These are phyloP conservation scores for Pseudocohnilembus persalinus DNA, from an alignment of 169 alveolate genomes.

Conservation along the genomic window DNA sequence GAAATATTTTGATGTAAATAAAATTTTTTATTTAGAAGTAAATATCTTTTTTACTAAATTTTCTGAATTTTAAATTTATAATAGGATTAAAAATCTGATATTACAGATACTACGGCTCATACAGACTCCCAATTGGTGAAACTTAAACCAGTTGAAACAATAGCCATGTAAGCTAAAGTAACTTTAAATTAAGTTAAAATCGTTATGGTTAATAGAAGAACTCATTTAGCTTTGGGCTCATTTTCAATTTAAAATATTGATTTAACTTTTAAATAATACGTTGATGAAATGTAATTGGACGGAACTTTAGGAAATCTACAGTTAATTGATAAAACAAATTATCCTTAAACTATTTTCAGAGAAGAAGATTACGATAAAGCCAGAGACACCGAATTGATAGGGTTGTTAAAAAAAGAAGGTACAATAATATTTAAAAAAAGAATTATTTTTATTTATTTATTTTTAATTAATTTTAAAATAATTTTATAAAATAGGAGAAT, in stretches of 20 bases:
- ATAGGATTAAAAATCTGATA: not conserved
- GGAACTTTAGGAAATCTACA: conserved; percentile 45
- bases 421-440: not conserved
- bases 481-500: conserved; percentile 22
- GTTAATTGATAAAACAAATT: conserved; percentile 37
- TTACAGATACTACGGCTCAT: not conserved
- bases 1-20: too few relatives aligned
- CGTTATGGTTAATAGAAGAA: conserved; percentile 33
- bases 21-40: too few relatives aligned
- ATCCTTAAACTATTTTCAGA: conserved; percentile 29
- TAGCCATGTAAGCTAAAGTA: not conserved
- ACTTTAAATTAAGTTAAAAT: conserved; percentile 18
- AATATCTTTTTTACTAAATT: too few relatives aligned
- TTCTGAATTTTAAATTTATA: too few relatives aligned
- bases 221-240: conserved; percentile 27
- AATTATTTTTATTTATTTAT: not conserved
- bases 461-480: too few relatives aligned
- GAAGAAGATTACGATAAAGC: conserved; percentile 26
- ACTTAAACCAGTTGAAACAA: too few relatives aligned
- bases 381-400: conserved; percentile 33
- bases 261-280: conserved; percentile 19
- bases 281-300: conserved; percentile 40
- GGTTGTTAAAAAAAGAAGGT: conserved; percentile 9
- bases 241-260: conserved; percentile 30
- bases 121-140: too few relatives aligned